Base-by-base conservation (phyloP, 2,329 filamentous ascomycete species). In the Fusarium decemcellulare region DNA sequence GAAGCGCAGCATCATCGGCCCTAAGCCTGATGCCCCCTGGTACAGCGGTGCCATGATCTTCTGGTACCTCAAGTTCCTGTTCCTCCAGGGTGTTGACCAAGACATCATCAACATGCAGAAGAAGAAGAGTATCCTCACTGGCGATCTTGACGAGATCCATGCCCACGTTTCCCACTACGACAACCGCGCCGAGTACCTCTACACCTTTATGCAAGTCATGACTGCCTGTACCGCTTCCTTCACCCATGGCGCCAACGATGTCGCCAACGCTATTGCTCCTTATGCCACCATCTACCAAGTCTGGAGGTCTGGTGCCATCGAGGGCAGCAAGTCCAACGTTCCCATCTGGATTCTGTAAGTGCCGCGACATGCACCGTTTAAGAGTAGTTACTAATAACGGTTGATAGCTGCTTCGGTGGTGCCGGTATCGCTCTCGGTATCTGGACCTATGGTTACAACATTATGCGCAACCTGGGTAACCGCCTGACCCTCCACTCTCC, bases 211-310 rank as follows among this genome's bases (percentile, higher is more conserved):
- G 56, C 88, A 90, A 72, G 79, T 90, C 72, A 82, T 89, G 79
- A 89, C 89, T 10, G 89, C 89, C 12, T 86, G 85, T 70, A 89
- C 88, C 16, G 88, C 89, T 5, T 90, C 88, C 0, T 91, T 91
- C 71, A 87, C 87, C 0, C 89, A 92, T 78, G 90, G 90, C 27
- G 88, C 89, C 69, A 92, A 92, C 76, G 90, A 92, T 71, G 87
- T 92, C 10, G 82, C 87, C 73, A 91, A 86, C 71, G 88, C 89
- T 8, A 86, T 90, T 59, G 89, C 86, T 2, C 90, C 90, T 2
- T 91, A 87, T 73, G 87, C 90, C 2, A 87, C 88, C 59, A 88
- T 91, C 68, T 92, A 84, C 78, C 81, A 87, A 59, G 85, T 90
- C 67, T 92, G 88, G 87, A 68, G 78, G 14, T 83, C 80, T 0